Base-by-base conservation (phyloP, 176 grass and related monocot species). In the Paspalum notatum region DNA sequence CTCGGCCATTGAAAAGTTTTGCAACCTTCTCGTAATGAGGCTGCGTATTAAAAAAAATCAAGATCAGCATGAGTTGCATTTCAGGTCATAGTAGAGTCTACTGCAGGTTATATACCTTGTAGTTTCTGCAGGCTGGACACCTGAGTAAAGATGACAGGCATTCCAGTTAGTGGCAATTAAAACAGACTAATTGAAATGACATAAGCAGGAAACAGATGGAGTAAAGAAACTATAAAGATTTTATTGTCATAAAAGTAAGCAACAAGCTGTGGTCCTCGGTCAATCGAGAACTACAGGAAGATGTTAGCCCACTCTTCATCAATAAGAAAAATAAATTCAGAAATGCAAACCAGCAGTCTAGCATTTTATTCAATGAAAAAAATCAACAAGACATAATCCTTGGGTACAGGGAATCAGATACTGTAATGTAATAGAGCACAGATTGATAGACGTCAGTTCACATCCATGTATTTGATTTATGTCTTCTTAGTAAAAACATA, bases 111-210 rank as follows among this genome's bases (percentile, higher is more conserved):
- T 38, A 62, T 94, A 98, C 96, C 92, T 99, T 99, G 79, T 93
- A 99, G 84, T 99, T 99, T 90, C 96, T 95, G 80, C 96, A 99
- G 62, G 96, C 96, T 68, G 96, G 96, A 71, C 96, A 99, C 96
- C 96, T 99, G 80, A 22, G 18, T 14, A 90, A 63, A 71, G 62
- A 92, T 78, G 25, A 42, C 11, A 72, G 15, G 12, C 40, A 88
- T 57, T 80, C 71, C 26, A 54, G 53, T 82, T 53, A 83, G 65
- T 67, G 81, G 12, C 49, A 62, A 80, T 62, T 57, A 43, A 86
- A 77, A 24, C 64, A 62, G 56, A 21, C 0, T 9, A 54, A 74
- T 53, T 41, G 7, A 69, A 75, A 24, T 54, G 49, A 17, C 12
- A 27, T 81, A 47, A 62, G 57, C n/a, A 78, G 3, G 47, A 84